phyloP scores from a whole-genome alignment of 495 filamentous ascomycete genomes.

The Penicillium goetzii region DNA sequence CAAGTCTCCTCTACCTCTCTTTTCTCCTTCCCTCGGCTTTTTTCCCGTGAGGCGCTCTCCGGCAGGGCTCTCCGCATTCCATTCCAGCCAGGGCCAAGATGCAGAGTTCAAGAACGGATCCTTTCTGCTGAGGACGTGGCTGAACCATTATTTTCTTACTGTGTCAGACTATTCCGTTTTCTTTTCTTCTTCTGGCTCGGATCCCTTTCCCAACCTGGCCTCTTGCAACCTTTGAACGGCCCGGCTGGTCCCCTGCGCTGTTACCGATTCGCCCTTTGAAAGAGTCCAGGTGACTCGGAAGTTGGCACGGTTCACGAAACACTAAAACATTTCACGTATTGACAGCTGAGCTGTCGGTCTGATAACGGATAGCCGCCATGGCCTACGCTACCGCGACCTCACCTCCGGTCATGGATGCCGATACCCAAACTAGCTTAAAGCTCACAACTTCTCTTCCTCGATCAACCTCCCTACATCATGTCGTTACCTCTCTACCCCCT shows the following conservation, averaged over 20 bases:
- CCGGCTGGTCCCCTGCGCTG: slow-evolving; percentile 38
- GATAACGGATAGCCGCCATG: slow-evolving; percentile 44
- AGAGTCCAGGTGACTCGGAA: slow-evolving; percentile 53
- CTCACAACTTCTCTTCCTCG: slow-evolving; percentile 43
- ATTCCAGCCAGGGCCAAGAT: slow-evolving; percentile 54
- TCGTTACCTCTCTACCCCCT: slow-evolving; percentile 36
- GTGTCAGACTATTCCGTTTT: slow-evolving; percentile 40
- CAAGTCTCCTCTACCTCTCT: slow-evolving; percentile 4
- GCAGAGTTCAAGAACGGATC: slow-evolving; percentile 53
- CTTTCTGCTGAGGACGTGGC: slow-evolving; percentile 53
- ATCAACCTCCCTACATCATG: slow-evolving; percentile 46
- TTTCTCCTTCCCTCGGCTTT: slow-evolving; percentile 17
- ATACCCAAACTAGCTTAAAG: slow-evolving; percentile 47
- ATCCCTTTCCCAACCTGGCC: slow-evolving; percentile 39
- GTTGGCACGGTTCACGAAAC: slow-evolving; percentile 45
- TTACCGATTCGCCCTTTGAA: slow-evolving; percentile 42
- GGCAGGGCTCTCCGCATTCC: slow-evolving; percentile 53
- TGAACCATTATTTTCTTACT: slow-evolving; percentile 40
- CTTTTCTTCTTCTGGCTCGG: slow-evolving; percentile 39
- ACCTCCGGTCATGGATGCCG: slow-evolving; percentile 48
- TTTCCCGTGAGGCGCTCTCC: slow-evolving; percentile 47
- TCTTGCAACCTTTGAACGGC: slow-evolving; percentile 36
- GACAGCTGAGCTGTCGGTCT: slow-evolving; percentile 42
- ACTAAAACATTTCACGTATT: slow-evolving; percentile 34
- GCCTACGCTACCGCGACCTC: slow-evolving; percentile 48